Percentiles rank a stretch among this genome's conserved stretches.
Conservation (phyloP, 305 asterid species). For the Fraxinus baroniana region DNA sequence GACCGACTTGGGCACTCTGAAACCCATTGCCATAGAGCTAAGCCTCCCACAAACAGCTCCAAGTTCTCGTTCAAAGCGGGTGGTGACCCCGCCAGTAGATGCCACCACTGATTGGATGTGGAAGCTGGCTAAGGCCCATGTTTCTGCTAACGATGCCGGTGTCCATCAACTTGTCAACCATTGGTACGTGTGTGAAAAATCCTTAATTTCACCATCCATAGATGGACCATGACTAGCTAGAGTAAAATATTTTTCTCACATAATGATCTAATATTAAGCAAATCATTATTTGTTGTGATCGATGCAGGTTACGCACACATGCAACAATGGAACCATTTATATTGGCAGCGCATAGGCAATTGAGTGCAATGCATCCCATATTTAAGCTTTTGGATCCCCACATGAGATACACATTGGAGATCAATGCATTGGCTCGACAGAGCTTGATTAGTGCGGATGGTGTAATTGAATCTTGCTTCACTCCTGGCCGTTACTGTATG, state of each 20-base stretch:
- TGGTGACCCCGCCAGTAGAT: slow-evolving; percentile 69
- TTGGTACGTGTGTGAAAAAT: slow-evolving; percentile 47
- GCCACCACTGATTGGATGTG: slow-evolving; percentile 82
- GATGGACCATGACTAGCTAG: background rate
- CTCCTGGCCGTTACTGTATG: slow-evolving; percentile 89
- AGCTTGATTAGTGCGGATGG: slow-evolving; percentile 72
- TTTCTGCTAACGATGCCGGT: slow-evolving; percentile 93
- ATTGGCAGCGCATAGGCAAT: slow-evolving; percentile 85
- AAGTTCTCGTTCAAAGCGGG: slow-evolving; percentile 50
- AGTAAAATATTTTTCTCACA: background rate
- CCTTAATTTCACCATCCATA: background rate
- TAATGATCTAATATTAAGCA: background rate
- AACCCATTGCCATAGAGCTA: slow-evolving; percentile 87
- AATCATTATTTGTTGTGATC: background rate
- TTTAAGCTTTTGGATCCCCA: slow-evolving; percentile 93
- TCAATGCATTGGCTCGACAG: slow-evolving; percentile 84
- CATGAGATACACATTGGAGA: slow-evolving; percentile 92
- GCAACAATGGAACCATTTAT: slow-evolving; percentile 84
- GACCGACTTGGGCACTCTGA: slow-evolving; percentile 69
- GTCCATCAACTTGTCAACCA: slow-evolving; percentile 96
- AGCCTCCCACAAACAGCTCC: slow-evolving; percentile 59
- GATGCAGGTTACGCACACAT: slow-evolving; percentile 82
- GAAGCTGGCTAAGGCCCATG: slow-evolving; percentile 91
- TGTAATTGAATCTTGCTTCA: slow-evolving; percentile 86
- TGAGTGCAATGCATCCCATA: slow-evolving; percentile 94